Base-by-base conservation (phyloP, 441 rosid species). In the Hura crepitans region DNA sequence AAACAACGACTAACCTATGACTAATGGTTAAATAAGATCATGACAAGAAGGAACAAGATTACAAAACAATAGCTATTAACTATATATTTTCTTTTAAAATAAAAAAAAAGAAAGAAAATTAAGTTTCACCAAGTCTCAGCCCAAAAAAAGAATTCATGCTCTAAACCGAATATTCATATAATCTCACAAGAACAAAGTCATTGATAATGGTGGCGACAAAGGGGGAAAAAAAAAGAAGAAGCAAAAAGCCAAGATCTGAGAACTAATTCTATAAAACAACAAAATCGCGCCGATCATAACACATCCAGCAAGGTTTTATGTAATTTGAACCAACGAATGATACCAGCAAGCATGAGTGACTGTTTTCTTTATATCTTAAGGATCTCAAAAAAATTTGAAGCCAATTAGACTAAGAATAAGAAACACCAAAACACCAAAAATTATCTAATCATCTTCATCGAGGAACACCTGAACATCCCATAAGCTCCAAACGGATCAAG, bases 381-480 rank as follows among this genome's bases (percentile, higher is more conserved):
- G 22, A 69, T 69, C 65, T 27, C 22, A 54, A 1, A 17, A 1
- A 45, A 1, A 2, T 4, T 13, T 15, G 62, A 50, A 50, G 22
- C 28, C 20, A 53, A 22, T 20, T 20, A 1, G 13, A 22, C 28
- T 0, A 58, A 30, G 1, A 31, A 31, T 15, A 18, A 59, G 45
- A 59, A 59, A 31, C 11, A 31, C 33, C 10, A n/a, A 62, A 39
- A 12, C 10, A 39, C 4, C 17, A 39, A 11, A 42, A 37, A 37
- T 20, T 18, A 37, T 57, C 27, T 18, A 31, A 47, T 65, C 11
- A 45, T 31, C 64, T 57, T 42, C 20, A n/a, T 56, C 30, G 54
- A 43, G 10, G 47, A 51, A 51, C 33, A 60, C 51, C 18, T 31
- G 30, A 39, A 75, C 39, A 75, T 17, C 28, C 22, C 67, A 65